These are phyloP conservation scores for Protostelium mycophagum DNA, from an alignment of 78 protist genomes.

Conservation along the genomic window DNA sequence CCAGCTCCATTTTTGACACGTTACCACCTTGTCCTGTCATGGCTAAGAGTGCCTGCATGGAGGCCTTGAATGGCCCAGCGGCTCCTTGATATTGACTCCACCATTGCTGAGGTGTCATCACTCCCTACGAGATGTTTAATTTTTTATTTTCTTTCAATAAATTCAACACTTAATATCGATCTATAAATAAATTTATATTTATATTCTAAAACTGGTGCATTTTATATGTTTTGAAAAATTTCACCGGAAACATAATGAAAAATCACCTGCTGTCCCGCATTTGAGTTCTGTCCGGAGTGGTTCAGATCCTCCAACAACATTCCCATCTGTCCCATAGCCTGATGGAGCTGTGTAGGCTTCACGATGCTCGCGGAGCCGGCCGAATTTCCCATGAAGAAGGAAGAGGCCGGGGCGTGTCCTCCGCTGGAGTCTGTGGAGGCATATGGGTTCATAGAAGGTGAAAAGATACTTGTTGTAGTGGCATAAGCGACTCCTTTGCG, in stretches of 20 bases:
- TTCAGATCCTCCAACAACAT: neutral
- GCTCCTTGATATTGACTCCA: neutral
- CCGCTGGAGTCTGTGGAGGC: neutral
- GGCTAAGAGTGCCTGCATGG: neutral
- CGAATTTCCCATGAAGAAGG: neutral
- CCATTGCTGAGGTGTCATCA: neutral
- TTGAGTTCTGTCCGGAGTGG: neutral
- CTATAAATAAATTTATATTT: too few species aligned
- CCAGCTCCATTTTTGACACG: neutral
- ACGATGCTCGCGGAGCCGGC: neutral
- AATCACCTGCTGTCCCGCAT: neutral
- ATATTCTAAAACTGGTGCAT: too few species aligned
- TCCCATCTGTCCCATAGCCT: neutral
- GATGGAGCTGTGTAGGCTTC: neutral
- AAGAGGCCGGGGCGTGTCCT: neutral
- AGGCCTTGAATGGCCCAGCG: neutral
- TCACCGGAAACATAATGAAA: too few species aligned
- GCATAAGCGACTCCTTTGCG: neutral
- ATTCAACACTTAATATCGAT: too few species aligned
- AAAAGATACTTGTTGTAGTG: neutral
- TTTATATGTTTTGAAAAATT: too few species aligned
- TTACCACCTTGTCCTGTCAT: neutral
- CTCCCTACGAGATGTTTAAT: too few species aligned
- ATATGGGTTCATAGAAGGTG: neutral
- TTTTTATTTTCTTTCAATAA: too few species aligned